Percentiles rank a stretch among this genome's conserved stretches.
Evolutionary conservation across 805 yeast species (phyloP).

Genomic region (Candida ovalis): DNA sequence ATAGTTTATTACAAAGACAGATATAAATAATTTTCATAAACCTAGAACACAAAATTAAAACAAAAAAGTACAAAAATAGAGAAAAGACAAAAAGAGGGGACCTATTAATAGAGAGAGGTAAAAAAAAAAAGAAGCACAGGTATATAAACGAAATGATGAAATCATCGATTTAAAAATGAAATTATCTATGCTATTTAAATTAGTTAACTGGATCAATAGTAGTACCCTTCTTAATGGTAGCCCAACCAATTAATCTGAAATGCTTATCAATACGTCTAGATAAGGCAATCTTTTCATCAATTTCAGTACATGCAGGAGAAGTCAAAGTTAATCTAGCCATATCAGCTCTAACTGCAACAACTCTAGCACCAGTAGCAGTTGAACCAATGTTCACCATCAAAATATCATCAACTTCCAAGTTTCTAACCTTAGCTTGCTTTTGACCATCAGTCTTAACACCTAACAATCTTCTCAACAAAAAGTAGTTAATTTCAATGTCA

Average conservation of each 20-base stretch:
- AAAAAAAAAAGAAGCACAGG: neutral
- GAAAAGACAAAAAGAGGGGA: neutral
- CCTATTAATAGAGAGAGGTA: neutral
- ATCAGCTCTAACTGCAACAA: constrained; percentile 96
- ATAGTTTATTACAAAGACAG: no score
- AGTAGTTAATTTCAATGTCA: constrained; percentile 95
- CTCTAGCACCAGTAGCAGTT: constrained; percentile 99
- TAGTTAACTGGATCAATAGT: constrained; percentile 73
- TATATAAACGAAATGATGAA: neutral
- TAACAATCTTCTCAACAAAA: constrained; percentile 90
- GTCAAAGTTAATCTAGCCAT: constrained; percentile 97
- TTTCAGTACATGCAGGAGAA: constrained; percentile 98
- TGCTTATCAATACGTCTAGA: constrained; percentile 99
- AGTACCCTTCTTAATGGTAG: constrained; percentile 92
- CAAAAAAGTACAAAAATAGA: neutral
- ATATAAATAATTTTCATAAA: neutral
- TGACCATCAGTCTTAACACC: constrained; percentile 99
- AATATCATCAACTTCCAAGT: constrained; percentile 90
- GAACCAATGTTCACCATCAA: constrained; percentile 99
- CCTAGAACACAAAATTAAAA: constrained; percentile 1
- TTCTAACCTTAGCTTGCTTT: constrained; percentile 95
- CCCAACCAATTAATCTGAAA: constrained; percentile 99
- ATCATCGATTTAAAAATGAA: neutral
- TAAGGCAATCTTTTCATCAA: constrained; percentile 96
- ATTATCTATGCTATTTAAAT: neutral